These are phyloP conservation scores for Venturia effusa DNA, from an alignment of 2,329 filamentous ascomycete genomes.

Conservation along the genomic window DNA sequence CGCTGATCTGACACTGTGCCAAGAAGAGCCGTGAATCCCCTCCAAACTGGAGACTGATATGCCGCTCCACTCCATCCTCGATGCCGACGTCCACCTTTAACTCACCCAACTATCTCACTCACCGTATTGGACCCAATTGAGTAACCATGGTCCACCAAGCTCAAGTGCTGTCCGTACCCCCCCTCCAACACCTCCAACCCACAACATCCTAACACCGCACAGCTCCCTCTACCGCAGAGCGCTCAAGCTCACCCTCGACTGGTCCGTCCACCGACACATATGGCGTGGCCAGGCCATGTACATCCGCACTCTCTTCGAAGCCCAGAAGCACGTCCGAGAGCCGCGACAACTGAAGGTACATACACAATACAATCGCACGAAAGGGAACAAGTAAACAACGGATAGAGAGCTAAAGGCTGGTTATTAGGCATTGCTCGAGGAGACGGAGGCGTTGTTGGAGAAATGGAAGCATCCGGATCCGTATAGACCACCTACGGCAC, in stretches of 20 bases:
- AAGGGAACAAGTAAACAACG: not conserved
- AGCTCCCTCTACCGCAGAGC: slow-evolving; percentile 80
- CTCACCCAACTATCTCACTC: not conserved
- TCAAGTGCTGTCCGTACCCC: slow-evolving; percentile 6
- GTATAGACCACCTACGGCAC: slow-evolving; percentile 78
- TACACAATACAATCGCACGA: not conserved
- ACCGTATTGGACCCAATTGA: not conserved
- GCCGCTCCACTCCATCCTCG: not conserved
- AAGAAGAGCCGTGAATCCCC: not conserved
- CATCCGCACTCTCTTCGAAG: slow-evolving; percentile 89
- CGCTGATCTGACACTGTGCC: not conserved
- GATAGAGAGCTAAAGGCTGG: no score
- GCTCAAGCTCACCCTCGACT: slow-evolving; percentile 87
- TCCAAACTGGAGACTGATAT: not conserved
- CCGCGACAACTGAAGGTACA: slow-evolving; percentile 76
- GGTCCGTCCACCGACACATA: slow-evolving; percentile 82
- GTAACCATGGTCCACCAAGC: slow-evolving; percentile 8
- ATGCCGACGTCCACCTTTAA: not conserved
- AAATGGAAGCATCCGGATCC: slow-evolving; percentile 98
- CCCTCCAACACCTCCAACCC: not conserved
- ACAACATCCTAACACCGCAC: slow-evolving; percentile 12
- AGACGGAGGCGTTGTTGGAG: slow-evolving; percentile 79
- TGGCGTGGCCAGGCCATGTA: slow-evolving; percentile 97
- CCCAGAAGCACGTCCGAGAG: slow-evolving; percentile 75
- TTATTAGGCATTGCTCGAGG: slow-evolving; percentile 63